These are phyloP conservation scores for Primulina eburnea DNA, from an alignment of 257 asterid genomes.

Conservation along the genomic window DNA sequence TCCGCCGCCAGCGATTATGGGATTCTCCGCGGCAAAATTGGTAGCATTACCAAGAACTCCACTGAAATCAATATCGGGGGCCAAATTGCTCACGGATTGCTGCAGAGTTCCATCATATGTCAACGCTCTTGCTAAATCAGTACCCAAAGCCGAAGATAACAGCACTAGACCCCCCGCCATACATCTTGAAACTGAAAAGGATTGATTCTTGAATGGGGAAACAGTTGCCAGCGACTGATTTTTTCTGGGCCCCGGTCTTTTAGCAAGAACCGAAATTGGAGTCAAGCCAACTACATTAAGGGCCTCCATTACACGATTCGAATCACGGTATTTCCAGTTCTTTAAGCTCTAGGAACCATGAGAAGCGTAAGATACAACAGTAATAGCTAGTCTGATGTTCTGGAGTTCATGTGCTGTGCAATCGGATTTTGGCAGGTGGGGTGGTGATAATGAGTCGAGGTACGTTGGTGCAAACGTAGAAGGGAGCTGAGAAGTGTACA, in stretches of 20 bases:
- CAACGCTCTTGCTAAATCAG: constrained; percentile 62
- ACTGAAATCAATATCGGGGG: constrained; percentile 46
- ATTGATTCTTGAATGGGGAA: constrained; percentile 41
- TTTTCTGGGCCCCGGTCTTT: constrained; percentile 55
- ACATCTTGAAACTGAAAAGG: constrained; percentile 37
- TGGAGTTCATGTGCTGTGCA: constrained; percentile 13
- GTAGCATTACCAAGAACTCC: constrained; percentile 49
- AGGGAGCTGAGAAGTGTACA: constrained; percentile 29
- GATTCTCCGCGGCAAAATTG: constrained; percentile 55
- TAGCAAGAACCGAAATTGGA: constrained; percentile 72
- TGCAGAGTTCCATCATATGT: constrained; percentile 76
- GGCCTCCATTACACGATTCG: constrained; percentile 64
- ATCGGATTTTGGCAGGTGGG: constrained; percentile 20
- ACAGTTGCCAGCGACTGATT: constrained; percentile 25
- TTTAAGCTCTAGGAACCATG: constrained; percentile 23
- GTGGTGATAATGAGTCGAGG: constrained; percentile 20
- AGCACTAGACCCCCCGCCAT: constrained; percentile 50
- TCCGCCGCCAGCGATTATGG: constrained; percentile 61
- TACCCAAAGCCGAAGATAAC: constrained; percentile 51
- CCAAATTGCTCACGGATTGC: constrained; percentile 40
- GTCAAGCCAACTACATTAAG: constrained; percentile 69
- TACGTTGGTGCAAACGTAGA: constrained; percentile 29
- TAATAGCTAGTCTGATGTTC: constrained; percentile 14
- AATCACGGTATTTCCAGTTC: neutral
- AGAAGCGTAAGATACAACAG: constrained; percentile 19